Conservation (phyloP, 495 filamentous ascomycete genomes). For the Penicillium robsamsonii region DNA sequence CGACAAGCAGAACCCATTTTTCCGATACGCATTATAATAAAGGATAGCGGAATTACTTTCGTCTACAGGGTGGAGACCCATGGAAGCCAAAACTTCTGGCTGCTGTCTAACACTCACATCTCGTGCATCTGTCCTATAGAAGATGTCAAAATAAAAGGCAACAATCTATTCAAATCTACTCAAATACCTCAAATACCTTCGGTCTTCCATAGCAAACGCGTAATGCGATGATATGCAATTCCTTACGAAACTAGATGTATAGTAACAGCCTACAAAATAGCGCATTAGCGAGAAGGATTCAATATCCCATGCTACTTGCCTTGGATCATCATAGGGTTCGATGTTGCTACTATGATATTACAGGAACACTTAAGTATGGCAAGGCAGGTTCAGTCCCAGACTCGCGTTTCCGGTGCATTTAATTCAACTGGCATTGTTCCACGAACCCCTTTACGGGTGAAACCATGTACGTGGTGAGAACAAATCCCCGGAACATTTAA, state of each 20-base stretch:
- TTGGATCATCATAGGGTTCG: not conserved
- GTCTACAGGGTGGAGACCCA: too few relatives aligned
- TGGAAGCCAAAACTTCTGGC: not conserved
- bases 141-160: too few relatives aligned
- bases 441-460: not conserved
- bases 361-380: not conserved
- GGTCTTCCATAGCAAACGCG: not conserved
- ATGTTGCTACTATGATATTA: not conserved
- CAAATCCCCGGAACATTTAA: not conserved
- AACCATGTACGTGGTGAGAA: not conserved
- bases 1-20: conserved; percentile 73
- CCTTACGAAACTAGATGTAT: not conserved
- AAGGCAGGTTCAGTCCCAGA: not conserved
- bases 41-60: not conserved
- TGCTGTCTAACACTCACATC: not conserved
- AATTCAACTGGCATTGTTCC: not conserved
- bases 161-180: too few relatives aligned
- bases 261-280: not conserved
- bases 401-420: not conserved
- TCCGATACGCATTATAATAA: conserved; percentile 63
- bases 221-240: not conserved
- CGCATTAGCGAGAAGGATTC: not conserved
- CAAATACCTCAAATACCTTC: too few relatives aligned
- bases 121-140: too few relatives aligned
- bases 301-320: not conserved